Conservation (phyloP, 768 basidiomycete species). For the Cystoderma amianthinum region DNA sequence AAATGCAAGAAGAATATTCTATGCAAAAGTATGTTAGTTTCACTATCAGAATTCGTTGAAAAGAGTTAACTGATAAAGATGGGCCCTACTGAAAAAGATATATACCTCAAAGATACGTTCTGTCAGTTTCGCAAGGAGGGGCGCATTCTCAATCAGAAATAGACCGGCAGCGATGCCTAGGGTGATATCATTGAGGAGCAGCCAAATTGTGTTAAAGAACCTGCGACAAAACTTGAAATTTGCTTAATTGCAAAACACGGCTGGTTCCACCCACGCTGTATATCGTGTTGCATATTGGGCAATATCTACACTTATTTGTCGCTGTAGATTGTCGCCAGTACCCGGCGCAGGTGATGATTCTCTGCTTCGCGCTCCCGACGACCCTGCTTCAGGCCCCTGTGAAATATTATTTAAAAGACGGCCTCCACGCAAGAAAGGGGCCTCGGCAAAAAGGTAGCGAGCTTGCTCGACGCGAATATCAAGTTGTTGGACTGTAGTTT, state of each 20-base stretch:
- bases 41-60: too few species aligned
- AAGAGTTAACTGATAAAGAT: too few species aligned
- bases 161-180: conserved; percentile 70
- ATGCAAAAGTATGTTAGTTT: too few species aligned
- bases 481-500: conserved; percentile 55
- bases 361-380: too few species aligned
- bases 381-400: too few species aligned
- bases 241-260: background rate
- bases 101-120: conserved; percentile 44
- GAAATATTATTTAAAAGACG: too few species aligned
- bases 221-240: conserved; percentile 39
- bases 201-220: conserved; percentile 90
- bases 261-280: conserved; percentile 56
- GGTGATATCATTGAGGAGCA: conserved; percentile 85
- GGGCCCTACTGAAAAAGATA: too few species aligned
- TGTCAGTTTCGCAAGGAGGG: conserved; percentile 33
- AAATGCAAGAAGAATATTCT: too few species aligned
- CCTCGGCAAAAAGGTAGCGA: conserved; percentile 33
- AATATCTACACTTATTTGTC: conserved; percentile 25
- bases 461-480: conserved; percentile 50
- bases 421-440: conserved; percentile 30
- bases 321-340: too few species aligned
- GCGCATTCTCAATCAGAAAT: conserved; percentile 64
- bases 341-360: too few species aligned
- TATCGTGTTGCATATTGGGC: conserved; percentile 49